Evolutionary conservation across 148 eudicot species (phyloP), one percentile per base, ranked within the genome.

Genomic region (Bassia scoparia): DNA sequence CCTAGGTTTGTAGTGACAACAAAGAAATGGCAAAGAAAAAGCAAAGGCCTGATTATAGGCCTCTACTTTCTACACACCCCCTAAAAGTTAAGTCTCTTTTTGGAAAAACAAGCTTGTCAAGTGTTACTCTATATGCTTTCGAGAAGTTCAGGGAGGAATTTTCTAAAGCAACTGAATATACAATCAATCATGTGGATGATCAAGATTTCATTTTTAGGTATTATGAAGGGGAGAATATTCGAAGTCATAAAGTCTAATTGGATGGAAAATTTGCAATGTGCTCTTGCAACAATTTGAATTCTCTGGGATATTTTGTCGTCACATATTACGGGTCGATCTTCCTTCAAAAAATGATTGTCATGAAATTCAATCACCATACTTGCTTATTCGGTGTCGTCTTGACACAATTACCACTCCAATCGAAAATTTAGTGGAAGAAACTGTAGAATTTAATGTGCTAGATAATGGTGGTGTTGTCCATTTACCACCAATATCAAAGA

Each of bases 191-290:
- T n/a, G 29, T 33, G 44, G 30, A 66, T 21, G 13, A 4, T n/a
- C 9, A 38, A 38, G 29, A 66, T 38, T 66, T 37, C n/a, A 38
- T 44, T 66, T 15, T 41, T 34, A 37, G 69, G 18, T 38, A 35
- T 43, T 67, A 67, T 67, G 33, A 46, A 38, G 70, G 70, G 6
- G 33, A 21, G 23, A 67, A 43, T 41, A 9, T 1, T 21, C 70
- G 53, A 43, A 43, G 20, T 44, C 54, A 10, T 13, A 33, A n/a
- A 3, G 70, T 48, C 20, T 67, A 44, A 15, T 67, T 35, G 70
- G 55, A 67, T 67, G 70, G 29, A 24, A 49, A 49, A 15, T 44
- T 44, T 10, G 53, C 31, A 67, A 67, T 67, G 70, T 67, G 70
- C 43, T 21, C 21, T 34, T 67, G 70, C 43, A 67, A 67, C 53